Evolutionary conservation across 176 grass and related monocot genomes (phyloP), one percentile per base, ranked within the genome.

Genomic region (Oryza nivara): DNA sequence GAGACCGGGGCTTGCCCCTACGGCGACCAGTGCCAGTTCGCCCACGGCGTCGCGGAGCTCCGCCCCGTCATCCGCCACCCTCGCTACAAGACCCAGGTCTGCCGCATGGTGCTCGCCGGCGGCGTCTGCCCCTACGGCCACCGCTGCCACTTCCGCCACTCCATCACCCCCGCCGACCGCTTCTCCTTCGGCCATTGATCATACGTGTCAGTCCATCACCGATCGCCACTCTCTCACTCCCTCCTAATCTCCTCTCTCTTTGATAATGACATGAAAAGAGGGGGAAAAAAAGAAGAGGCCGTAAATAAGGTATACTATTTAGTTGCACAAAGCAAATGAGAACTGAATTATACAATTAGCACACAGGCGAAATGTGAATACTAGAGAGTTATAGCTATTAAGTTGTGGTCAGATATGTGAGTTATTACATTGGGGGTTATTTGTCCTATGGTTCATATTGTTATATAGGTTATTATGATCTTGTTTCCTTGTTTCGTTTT

Each of bases 141-240:
- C 82, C 91, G 97, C 43, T 99, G 97, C 91, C 97, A 99, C 78
- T 99, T 99, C 86, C 93, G 97, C 52, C 97, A 99, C 74, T 81
- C 97, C 75, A 76, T 91, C 72, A 89, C 67, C 65, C 25, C 91
- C 26, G 83, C 91, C 78, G 91, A 96, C 30, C 90, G 82, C 86
- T 82, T 74, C 77, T 83, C 75, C 43, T 77, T 87, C 60, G 41
- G 28, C 65, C 80, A 45, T 15, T 92, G 83, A 89, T 74, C 45
- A 19, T 1, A 32, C 9, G 6, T n/a, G 60, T 68, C 67, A 91
- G 82, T 74, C 68, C 86, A 65, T 86, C 61, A 81, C 87, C 65
- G 80, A 92, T 44, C 52, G 36, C 77, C 81, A 73, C 65, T 82
- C 85, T 63, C 87, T 88, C 75, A 58, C 19, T 61, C 80, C 75